Base-by-base conservation (phyloP, 2,329 filamentous ascomycete genomes). In the Lasiodiplodia hormozganensis region DNA sequence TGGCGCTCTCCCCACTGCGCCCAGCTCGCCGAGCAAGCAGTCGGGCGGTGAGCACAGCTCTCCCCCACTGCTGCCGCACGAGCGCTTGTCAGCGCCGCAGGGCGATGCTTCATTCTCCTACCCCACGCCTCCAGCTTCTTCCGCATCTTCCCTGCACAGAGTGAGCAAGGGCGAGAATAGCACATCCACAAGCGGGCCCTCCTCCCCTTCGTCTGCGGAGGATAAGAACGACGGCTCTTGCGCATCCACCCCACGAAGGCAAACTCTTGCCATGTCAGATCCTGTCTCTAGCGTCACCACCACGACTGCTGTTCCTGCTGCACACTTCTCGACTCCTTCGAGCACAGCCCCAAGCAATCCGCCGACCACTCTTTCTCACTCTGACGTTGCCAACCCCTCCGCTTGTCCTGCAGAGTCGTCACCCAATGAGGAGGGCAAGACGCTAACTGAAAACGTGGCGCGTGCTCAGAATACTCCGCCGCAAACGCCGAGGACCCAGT, bases 401-500 rank as follows among this genome's bases (percentile, higher is more conserved):
- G 76, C 79, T 73, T 81, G 80, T 80, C 77, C 79, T 73, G 80
- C 81, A 76, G 75, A 87, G 78, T 90, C 87, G 82, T 86, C 87
- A 79, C 88, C 89, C 78, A 84, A 88, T 85, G 85, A 87, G 82
- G 86, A 88, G 84, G 86, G 91, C 81, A 92, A 88, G 85, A 91
- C 90, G 92, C 94, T 97, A 93, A 97, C 94, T 88, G 87, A 89
- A 87, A 88, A 85, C 81, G 84, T 81, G 81, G 82, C 79, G 80
- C 79, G 82, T 76, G 80, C 79, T 82, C 79, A 89, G 85, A 97
- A 93, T 85, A 96, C 93, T 74, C 92, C 93, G 74, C 90, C 94
- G 70, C 94, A 95, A 73, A 96, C 95, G 68, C 95, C 93, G 72
- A 90, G 95, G 82, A 92, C 94, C 70, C 88, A 95, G 76, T 97